Percentiles rank a stretch among this genome's conserved stretches.
These are phyloP conservation scores for Amyloporia xantha DNA, from an alignment of 768 basidiomycete genomes.

Conservation along the genomic window DNA sequence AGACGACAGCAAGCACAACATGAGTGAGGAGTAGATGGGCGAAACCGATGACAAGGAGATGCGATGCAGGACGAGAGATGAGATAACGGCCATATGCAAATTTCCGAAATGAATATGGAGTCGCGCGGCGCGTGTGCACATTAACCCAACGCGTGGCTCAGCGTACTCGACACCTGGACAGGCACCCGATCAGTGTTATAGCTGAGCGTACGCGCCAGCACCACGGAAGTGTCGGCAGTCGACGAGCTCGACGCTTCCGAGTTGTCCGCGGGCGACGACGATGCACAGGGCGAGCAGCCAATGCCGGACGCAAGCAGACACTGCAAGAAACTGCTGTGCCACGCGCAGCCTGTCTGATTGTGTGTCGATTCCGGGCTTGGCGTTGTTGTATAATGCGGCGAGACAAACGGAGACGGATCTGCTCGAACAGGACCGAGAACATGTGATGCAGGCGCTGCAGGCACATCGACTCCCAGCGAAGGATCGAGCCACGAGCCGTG, in stretches of 20 bases:
- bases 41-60: neutral
- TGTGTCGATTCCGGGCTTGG: neutral
- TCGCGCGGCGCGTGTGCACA: neutral
- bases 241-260: neutral
- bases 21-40: neutral
- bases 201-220: constrained; percentile 5
- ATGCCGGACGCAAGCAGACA: constrained; percentile 9
- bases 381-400: neutral
- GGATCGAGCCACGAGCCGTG: constrained; percentile 10
- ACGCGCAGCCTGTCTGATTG: constrained; percentile 11
- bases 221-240: neutral
- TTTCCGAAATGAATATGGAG: too few species aligned
- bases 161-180: constrained; percentile 11
- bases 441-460: neutral
- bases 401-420: neutral
- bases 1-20: neutral
- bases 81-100: too few species aligned
- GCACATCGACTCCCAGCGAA: constrained; percentile 4
- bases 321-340: constrained; percentile 14
- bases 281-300: constrained; percentile 9
- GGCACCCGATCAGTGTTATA: constrained; percentile 8
- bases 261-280: too few species aligned
- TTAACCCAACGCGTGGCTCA: constrained; percentile 14
- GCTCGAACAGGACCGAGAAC: neutral
- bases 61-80: neutral